phyloP scores from a whole-genome alignment of 2,329 filamentous ascomycete genomes.

The Epichloe sibirici region DNA sequence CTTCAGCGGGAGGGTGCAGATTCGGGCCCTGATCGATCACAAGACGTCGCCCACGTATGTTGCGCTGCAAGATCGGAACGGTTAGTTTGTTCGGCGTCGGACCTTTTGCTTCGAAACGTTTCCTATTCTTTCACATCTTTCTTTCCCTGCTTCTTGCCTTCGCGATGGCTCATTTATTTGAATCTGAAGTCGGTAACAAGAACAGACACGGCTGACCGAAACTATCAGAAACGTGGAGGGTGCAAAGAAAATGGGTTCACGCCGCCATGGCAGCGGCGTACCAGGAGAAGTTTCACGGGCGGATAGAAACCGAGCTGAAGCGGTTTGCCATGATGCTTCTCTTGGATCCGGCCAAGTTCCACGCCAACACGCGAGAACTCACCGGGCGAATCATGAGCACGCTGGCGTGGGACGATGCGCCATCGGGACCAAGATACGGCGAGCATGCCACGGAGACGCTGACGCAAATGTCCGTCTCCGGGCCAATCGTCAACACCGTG shows the following conservation, averaged over 20 bases:
- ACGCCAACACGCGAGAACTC: constrained; percentile 33
- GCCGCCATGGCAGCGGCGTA: constrained; percentile 32
- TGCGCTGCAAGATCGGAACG: constrained; percentile 32
- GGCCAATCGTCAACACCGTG: constrained; percentile 36
- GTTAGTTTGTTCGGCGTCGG: neutral
- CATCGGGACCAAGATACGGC: constrained; percentile 32
- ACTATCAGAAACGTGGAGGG: constrained; percentile 32
- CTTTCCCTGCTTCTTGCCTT: no score
- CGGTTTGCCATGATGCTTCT: constrained; percentile 33
- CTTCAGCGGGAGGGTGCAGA: constrained; percentile 37
- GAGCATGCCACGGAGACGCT: constrained; percentile 34
- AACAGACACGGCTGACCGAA: neutral
- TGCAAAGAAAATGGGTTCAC: constrained; percentile 39
- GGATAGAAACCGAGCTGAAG: constrained; percentile 33
- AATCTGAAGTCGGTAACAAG: neutral
- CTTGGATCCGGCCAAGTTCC: constrained; percentile 32
- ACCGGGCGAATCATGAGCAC: constrained; percentile 38
- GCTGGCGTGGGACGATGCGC: constrained; percentile 37
- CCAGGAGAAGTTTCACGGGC: constrained; percentile 32
- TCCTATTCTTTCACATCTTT: neutral
- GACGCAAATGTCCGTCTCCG: constrained; percentile 39
- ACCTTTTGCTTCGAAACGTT: neutral
- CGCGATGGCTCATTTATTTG: no score
- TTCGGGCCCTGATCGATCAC: constrained; percentile 35
- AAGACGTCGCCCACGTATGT: constrained; percentile 35